Base-by-base conservation (phyloP, 768 basidiomycete species). In the Boletus huronensis region DNA sequence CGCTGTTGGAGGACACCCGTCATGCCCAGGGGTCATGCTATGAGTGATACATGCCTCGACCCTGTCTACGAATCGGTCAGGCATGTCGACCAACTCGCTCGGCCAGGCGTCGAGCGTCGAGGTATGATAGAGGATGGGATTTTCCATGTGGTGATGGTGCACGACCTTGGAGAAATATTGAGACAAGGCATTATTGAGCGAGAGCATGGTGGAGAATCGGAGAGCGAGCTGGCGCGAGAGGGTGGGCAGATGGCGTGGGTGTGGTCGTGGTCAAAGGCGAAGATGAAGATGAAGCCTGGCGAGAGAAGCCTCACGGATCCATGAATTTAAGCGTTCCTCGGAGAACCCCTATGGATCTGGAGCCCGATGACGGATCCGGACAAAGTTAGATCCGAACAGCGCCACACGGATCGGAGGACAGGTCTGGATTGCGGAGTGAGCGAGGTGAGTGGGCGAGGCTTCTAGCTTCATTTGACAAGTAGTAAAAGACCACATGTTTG, bases 51-150 rank as follows among this genome's bases (percentile, higher is more conserved):
- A 54, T 1, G 45, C 32, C 42, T 60, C 59, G 13, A 60, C 29
- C 44, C 32, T 55, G 2, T 50, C 45, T 2, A 60, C n/a, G 35
- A 59, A 60, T 28, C 46, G 45, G 47, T 60, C 48, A 0, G 46
- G 41, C 29, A 48, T 51, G 32, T 34, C 26, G 5, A 25, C 45
- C 11, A 59, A 14, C 5, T 54, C 48, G 8, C n/a, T 31, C 6
- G 58, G 58, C 59, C 52, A 60, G 13, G 13, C n/a, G 23, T 60
- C 57, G 23, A 60, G 52, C 5, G 57, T 14, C 0, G 57, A 59
- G 2, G 52, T 48, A 13, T 51, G 57, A 17, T 53, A 59, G 11
- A 59, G 35, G 5, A 59, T 31, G 17, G 52, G 2, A 10, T 34
- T 2, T 11, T 56, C 55, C 2, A 16, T 1, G 31, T 53, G 46